Evolutionary conservation across 73 alveolate species (phyloP).

Genomic region (Vitrella brassicaformis): DNA sequence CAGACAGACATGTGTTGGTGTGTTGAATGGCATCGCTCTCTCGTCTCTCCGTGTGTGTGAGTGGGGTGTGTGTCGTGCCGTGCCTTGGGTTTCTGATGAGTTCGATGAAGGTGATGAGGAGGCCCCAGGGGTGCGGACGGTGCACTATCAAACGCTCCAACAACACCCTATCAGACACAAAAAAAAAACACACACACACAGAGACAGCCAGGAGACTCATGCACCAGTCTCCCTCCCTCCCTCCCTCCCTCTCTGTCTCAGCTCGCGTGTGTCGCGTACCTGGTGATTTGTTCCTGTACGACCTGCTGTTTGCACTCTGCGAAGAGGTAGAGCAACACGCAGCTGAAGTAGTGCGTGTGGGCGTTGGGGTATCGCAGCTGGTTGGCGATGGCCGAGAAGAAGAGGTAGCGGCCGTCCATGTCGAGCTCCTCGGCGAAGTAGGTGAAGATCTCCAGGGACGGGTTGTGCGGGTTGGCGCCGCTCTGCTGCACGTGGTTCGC

Average conservation of each 20-base stretch:
- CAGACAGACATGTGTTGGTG: no score
- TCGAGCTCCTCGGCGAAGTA: slow-evolving; percentile 12
- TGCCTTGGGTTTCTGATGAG: slow-evolving; percentile 60
- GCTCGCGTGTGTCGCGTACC: neutral
- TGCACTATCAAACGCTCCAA: slow-evolving; percentile 72
- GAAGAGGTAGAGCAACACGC: slow-evolving; percentile 54
- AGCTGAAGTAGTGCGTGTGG: slow-evolving; percentile 73
- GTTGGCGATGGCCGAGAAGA: slow-evolving; percentile 22
- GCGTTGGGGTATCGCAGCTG: slow-evolving; percentile 69
- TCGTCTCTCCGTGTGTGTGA: no score
- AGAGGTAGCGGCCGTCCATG: slow-evolving; percentile 18
- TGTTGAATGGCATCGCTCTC: no score
- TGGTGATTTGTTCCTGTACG: slow-evolving; percentile 57
- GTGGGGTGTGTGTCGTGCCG: no score
- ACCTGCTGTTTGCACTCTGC: slow-evolving; percentile 42
- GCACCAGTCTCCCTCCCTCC: neutral
- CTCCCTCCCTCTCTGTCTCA: no score
- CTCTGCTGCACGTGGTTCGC: no score
- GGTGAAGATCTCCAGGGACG: slow-evolving; percentile 2
- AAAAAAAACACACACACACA: neutral
- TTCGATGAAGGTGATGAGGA: slow-evolving; percentile 69
- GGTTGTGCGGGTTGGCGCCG: no score
- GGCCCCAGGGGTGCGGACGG: slow-evolving; percentile 92
- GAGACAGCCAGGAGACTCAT: neutral
- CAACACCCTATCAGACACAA: slow-evolving; percentile 45